These are phyloP conservation scores for Mucuna pruriens DNA, from an alignment of 306 rosid species.

Conservation along the genomic window DNA sequence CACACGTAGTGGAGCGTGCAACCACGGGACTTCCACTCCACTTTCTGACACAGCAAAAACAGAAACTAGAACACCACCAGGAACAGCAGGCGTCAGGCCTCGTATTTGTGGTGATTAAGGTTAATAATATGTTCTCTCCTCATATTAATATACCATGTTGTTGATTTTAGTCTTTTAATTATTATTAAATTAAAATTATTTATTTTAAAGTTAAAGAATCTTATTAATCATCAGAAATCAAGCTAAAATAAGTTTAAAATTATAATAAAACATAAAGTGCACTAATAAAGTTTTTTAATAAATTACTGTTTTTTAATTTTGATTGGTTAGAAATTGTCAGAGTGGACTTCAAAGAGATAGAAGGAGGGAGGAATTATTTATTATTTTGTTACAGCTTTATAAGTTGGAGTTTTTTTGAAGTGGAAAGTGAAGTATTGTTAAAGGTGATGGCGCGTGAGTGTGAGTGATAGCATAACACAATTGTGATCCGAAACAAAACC, in stretches of 20 bases:
- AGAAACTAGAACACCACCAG: background rate
- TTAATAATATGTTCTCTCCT: background rate
- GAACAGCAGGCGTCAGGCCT: conserved; percentile 11
- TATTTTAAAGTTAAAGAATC: too few relatives aligned
- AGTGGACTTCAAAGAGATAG: background rate
- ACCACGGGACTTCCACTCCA: conserved; percentile 33
- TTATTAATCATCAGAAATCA: too few relatives aligned
- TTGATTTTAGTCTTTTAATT: background rate
- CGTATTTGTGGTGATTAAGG: conserved; percentile 24
- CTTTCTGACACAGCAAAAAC: conserved; percentile 36
- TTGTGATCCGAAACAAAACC: conserved; percentile 41
- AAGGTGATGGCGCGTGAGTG: conserved; percentile 41
- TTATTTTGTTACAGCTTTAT: background rate
- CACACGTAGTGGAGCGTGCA: conserved; percentile 41
- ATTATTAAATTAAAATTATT: background rate
- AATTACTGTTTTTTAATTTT: too few relatives aligned
- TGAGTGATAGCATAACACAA: background rate
- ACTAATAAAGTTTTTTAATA: too few relatives aligned
- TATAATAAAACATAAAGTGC: too few relatives aligned
- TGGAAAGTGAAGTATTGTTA: background rate
- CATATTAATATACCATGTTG: background rate
- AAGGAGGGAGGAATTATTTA: background rate
- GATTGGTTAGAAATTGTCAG: background rate
- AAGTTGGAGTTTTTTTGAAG: too few relatives aligned
- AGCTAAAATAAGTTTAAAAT: too few relatives aligned